A percentile compares a stretch with the other conserved stretches of the same genome.
Evolutionary conservation across 371 early-diverging fungal species (phyloP).

Genomic region (Synchytrium microbalum): DNA sequence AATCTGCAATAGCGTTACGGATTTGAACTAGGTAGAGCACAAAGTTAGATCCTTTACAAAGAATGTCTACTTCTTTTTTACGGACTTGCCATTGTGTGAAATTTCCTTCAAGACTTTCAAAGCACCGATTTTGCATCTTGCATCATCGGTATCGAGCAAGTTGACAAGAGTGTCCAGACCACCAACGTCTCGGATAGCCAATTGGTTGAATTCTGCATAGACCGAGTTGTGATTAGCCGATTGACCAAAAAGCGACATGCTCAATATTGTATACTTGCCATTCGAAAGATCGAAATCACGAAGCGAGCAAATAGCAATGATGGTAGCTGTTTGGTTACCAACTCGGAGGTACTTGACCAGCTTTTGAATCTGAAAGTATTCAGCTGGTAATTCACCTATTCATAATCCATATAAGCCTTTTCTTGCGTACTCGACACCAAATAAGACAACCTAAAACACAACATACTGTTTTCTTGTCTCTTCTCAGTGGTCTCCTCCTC

Average conservation of each 20-base stretch:
- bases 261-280: constrained; percentile 17
- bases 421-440: background rate
- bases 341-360: constrained; percentile 45
- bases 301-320: constrained; percentile 52
- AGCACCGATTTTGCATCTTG: constrained; percentile 49
- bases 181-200: constrained; percentile 51
- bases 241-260: too few species aligned
- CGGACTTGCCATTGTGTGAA: constrained; percentile 37
- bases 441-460: background rate
- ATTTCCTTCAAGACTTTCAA: constrained; percentile 45
- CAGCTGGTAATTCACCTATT: constrained; percentile 43
- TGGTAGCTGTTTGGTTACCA: constrained; percentile 53
- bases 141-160: constrained; percentile 49
- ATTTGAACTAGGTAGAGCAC: constrained; percentile 32
- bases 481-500: constrained; percentile 46
- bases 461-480: constrained; percentile 41
- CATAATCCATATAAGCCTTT: background rate
- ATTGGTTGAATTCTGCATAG: constrained; percentile 38
- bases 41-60: background rate
- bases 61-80: background rate
- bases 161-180: constrained; percentile 50
- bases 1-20: constrained; percentile 39
- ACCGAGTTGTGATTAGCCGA: background rate
- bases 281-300: constrained; percentile 48
- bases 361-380: constrained; percentile 52